Evolutionary conservation across 495 filamentous ascomycete genomes (phyloP).

Genomic region (Tirmania nivea): DNA sequence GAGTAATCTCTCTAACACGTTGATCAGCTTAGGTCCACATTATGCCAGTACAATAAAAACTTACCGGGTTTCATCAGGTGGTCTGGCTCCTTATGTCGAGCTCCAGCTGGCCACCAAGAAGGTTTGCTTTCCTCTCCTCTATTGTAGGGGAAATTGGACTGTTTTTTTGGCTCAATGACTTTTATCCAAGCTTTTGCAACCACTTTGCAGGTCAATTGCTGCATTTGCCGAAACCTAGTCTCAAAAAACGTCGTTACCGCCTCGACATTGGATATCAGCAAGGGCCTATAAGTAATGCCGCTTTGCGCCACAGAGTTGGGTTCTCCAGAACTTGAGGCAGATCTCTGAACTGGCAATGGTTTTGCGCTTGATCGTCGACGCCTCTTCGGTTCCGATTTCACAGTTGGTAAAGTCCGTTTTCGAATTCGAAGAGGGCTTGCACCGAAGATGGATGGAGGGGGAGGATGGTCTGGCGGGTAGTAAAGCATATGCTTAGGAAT

Average conservation of each 20-base stretch:
- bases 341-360: slow-evolving; percentile 7
- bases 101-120: slow-evolving; percentile 57
- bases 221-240: slow-evolving; percentile 40
- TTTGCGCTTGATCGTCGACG: slow-evolving; percentile 13
- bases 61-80: slow-evolving; percentile 58
- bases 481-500: slow-evolving; percentile 11
- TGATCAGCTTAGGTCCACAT: neutral
- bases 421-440: neutral
- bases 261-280: slow-evolving; percentile 35
- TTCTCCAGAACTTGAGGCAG: slow-evolving; percentile 12
- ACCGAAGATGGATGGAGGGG: neutral
- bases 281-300: slow-evolving; percentile 18
- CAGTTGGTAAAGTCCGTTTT: slow-evolving; percentile 5
- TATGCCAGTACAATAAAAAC: slow-evolving; percentile 8
- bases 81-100: slow-evolving; percentile 64
- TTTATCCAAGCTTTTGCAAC: slow-evolving; percentile 68
- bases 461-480: slow-evolving; percentile 4
- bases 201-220: slow-evolving; percentile 51
- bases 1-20: slow-evolving; percentile 18
- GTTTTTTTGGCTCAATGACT: slow-evolving; percentile 66
- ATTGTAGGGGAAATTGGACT: slow-evolving; percentile 64
- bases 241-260: slow-evolving; percentile 42
- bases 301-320: slow-evolving; percentile 13
- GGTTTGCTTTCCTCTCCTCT: slow-evolving; percentile 43
- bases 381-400: slow-evolving; percentile 9